phyloP scores from a whole-genome alignment of 2,329 filamentous ascomycete genomes.

The Fusarium dimerum region DNA sequence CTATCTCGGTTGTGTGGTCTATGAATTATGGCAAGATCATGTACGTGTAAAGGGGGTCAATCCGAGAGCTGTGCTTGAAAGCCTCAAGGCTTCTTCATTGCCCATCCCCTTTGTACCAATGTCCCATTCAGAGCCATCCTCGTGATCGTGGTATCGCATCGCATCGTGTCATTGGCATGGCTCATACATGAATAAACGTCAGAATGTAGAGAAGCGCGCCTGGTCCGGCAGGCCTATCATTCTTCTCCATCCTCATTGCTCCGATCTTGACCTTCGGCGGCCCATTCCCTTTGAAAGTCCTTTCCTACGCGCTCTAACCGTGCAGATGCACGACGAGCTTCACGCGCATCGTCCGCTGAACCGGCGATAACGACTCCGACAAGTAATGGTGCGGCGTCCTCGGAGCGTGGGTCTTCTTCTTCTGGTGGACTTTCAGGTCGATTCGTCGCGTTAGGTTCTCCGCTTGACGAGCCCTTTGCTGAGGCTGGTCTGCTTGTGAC shows the following conservation, averaged over 20 bases:
- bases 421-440: conserved; percentile 13
- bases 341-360: conserved; percentile 46
- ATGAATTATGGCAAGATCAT: not conserved
- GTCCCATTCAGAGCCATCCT: conserved; percentile 3
- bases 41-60: too few relatives aligned
- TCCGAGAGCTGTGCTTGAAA: too few relatives aligned
- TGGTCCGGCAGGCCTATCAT: conserved; percentile 15
- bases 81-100: conserved; percentile 6
- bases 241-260: conserved; percentile 27
- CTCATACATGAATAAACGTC: conserved; percentile 10
- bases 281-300: conserved; percentile 57
- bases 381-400: conserved; percentile 51
- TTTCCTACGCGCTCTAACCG: conserved; percentile 56
- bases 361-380: conserved; percentile 56
- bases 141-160: conserved; percentile 18
- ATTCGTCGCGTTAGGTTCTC: conserved; percentile 12
- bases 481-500: conserved; percentile 14
- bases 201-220: conserved; percentile 4
- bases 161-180: conserved; percentile 28
- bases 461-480: conserved; percentile 19
- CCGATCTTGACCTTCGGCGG: conserved; percentile 30
- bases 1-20: not conserved
- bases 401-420: conserved; percentile 26
- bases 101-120: conserved; percentile 1
- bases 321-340: conserved; percentile 54